phyloP scores from a whole-genome alignment of 2,329 filamentous ascomycete genomes.

The Pyrenophora teres region DNA sequence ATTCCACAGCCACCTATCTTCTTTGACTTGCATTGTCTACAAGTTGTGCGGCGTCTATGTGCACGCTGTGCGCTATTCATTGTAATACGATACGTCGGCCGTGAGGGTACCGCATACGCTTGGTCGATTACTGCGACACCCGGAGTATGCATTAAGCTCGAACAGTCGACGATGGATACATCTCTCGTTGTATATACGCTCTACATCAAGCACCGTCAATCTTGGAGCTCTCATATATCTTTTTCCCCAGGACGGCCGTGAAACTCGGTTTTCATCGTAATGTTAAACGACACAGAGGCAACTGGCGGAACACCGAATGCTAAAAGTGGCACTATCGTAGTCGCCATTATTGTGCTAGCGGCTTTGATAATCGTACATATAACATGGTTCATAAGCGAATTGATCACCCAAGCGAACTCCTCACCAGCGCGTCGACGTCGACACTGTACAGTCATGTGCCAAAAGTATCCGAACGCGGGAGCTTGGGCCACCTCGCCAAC shows the following conservation, averaged over 20 bases:
- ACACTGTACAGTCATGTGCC: too few relatives aligned
- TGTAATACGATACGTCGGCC: background rate
- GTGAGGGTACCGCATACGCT: slow-evolving; percentile 9
- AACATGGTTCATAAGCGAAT: too few relatives aligned
- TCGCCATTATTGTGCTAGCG: slow-evolving; percentile 41
- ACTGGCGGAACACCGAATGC: background rate
- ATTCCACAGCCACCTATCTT: too few relatives aligned
- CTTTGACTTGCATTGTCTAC: too few relatives aligned
- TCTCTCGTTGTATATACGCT: slow-evolving; percentile 6
- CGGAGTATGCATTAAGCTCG: slow-evolving; percentile 18
- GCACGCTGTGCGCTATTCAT: too few relatives aligned
- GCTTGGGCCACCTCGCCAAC: too few relatives aligned
- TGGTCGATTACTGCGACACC: slow-evolving; percentile 14
- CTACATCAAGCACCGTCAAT: background rate
- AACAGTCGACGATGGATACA: slow-evolving; percentile 13
- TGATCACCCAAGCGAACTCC: too few relatives aligned
- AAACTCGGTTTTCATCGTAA: slow-evolving; percentile 3
- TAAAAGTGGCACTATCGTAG: slow-evolving; percentile 26
- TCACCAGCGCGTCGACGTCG: too few relatives aligned
- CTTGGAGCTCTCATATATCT: background rate
- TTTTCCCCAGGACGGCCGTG: background rate
- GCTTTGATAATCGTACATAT: slow-evolving; percentile 39
- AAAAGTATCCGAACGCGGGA: too few relatives aligned
- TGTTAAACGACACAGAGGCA: slow-evolving; percentile 20
- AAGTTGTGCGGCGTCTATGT: too few relatives aligned